These are phyloP conservation scores for Tricholomella constricta DNA, from an alignment of 768 basidiomycete species.

Conservation along the genomic window DNA sequence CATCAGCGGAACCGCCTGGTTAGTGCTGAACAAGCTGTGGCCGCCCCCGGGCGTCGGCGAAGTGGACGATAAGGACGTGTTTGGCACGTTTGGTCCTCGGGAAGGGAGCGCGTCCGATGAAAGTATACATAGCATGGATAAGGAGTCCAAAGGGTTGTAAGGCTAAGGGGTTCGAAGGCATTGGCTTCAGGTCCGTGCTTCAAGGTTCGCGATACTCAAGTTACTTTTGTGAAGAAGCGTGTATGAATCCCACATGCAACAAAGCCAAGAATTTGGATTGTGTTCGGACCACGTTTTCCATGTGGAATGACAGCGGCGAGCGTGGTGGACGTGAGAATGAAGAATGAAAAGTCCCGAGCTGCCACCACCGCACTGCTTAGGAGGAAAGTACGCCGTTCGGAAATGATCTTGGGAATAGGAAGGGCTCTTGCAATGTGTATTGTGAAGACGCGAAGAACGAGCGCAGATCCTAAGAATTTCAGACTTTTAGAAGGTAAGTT, in stretches of 20 bases:
- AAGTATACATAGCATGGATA: neutral
- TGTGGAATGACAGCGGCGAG: too few species aligned
- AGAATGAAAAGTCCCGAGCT: too few species aligned
- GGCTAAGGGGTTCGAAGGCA: neutral
- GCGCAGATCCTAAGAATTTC: too few species aligned
- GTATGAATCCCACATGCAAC: too few species aligned
- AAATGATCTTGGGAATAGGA: neutral
- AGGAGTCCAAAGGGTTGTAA: neutral
- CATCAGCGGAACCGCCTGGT: conserved; percentile 25
- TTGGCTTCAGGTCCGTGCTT: too few species aligned
- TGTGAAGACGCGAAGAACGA: too few species aligned
- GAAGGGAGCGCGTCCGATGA: neutral
- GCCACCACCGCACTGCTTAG: too few species aligned
- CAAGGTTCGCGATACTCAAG: too few species aligned
- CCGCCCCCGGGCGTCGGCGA: conserved; percentile 26
- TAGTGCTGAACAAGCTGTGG: conserved; percentile 22
- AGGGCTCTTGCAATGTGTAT: neutral
- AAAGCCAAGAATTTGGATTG: too few species aligned
- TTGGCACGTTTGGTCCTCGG: conserved; percentile 20
- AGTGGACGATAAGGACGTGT: conserved; percentile 22
- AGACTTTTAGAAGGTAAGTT: neutral
- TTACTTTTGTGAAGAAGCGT: too few species aligned
- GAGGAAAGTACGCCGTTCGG: neutral
- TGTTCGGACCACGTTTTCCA: too few species aligned
- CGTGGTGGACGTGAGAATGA: too few species aligned